phyloP scores from a whole-genome alignment of 1,284 basidiomycete genomes.

The Ceratobasidium sp. region DNA sequence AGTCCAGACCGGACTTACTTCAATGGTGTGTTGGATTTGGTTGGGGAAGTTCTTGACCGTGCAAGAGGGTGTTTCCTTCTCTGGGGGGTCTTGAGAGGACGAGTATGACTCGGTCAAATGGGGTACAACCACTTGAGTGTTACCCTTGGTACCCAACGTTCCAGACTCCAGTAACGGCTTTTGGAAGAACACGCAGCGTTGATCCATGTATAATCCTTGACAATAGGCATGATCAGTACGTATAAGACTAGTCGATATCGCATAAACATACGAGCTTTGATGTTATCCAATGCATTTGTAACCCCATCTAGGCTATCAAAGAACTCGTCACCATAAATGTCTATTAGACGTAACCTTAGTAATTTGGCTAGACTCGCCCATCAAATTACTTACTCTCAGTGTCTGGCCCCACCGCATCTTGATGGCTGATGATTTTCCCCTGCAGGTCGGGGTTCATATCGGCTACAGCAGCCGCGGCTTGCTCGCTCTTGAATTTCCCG shows the following conservation, averaged over 20 bases:
- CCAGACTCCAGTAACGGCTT: constrained; percentile 98
- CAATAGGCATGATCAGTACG: constrained; percentile 14
- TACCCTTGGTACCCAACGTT: constrained; percentile 98
- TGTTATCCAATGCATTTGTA: constrained; percentile 99
- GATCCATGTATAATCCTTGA: constrained; percentile 95
- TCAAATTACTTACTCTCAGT: constrained; percentile 78
- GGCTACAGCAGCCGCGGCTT: constrained; percentile 88
- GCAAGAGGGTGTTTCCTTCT: constrained; percentile 97
- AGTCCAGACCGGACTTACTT: constrained; percentile 57
- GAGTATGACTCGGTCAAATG: constrained; percentile 97
- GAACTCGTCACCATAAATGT: constrained; percentile 89
- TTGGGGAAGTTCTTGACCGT: constrained; percentile 99
- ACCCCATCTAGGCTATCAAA: constrained; percentile 91
- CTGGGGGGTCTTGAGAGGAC: constrained; percentile 98
- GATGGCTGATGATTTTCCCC: constrained; percentile 88
- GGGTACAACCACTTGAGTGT: constrained; percentile 95
- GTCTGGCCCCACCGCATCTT: constrained; percentile 92
- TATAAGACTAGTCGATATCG: not conserved
- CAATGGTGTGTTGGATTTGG: constrained; percentile 98
- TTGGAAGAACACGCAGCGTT: constrained; percentile 96
- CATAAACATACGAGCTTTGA: constrained; percentile 82
- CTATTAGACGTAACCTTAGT: constrained; percentile 54
- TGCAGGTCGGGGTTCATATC: constrained; percentile 96
- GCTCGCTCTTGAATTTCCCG: constrained; percentile 97
- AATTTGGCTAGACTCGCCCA: not conserved